Base-by-base conservation (phyloP, 2,329 filamentous ascomycete species). In the Magnaporthales sp. region DNA sequence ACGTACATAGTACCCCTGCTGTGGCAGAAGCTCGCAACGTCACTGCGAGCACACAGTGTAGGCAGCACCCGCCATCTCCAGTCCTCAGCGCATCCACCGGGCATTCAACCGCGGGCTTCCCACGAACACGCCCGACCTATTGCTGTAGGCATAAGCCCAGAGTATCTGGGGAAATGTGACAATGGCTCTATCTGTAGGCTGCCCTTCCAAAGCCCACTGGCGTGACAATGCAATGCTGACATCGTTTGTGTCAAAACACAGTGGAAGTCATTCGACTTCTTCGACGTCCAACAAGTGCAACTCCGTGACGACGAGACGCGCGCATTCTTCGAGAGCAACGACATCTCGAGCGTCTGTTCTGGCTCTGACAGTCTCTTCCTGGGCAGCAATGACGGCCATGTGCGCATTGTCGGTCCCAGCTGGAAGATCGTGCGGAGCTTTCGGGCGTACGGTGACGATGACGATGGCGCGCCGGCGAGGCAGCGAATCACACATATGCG, bases 221-320 rank as follows among this genome's bases (percentile, higher is more conserved):
- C 31, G 27, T 67, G 38, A 60, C 24, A 29, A 30, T 24, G 13
- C 68, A 67, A 69, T 65, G 24, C 56, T 60, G 27, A 60, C 7
- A 31, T 7, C 27, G 15, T 31, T 22, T 11, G 24, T 31, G 27
- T 46, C 24, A 31, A 5, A n/a, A 9, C 10, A 26, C 71, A 97
- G 94, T 98, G 95, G 94, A 97, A 97, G 91, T 89, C 91, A 72
- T 99, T 99, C 83, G 93, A 96, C 84, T 99, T 99, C 89, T 98
- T 99, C 86, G 92, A 97, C 80, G 92, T 96, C 77, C 88, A 88
- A 76, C 89, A 91, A 76, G 89, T 97, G 77, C 88, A 90, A 75
- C 84, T 93, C 73, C 86, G 86, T 72, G 90, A 96, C 77, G 89
- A 90, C 74, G 92, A 96, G 75, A 90, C 88, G 75, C 87, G 88